A percentile compares a stretch with the other conserved stretches of the same genome.
Conservation (phyloP, 106 monocot genomes). For the Platanthera guangdongensis region DNA sequence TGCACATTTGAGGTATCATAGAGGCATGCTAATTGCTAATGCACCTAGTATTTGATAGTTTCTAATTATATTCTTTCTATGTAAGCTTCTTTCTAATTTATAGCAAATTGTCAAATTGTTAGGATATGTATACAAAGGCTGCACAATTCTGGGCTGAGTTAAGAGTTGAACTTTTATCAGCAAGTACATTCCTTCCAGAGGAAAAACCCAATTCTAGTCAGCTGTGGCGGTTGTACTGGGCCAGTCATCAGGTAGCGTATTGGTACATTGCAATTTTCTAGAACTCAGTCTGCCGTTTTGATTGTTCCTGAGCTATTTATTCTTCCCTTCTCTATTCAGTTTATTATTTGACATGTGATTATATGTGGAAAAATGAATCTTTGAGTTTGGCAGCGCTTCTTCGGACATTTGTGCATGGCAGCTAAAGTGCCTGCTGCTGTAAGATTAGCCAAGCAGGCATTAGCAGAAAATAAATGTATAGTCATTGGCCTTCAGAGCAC, state of each 20-base stretch:
- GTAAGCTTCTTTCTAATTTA: background rate
- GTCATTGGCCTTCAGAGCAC: constrained; percentile 99
- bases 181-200: constrained; percentile 58
- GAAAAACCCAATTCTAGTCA: constrained; percentile 69
- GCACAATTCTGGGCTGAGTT: constrained; percentile 97
- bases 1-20: background rate
- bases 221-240: constrained; percentile 95
- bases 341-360: background rate
- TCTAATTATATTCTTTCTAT: background rate
- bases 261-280: background rate
- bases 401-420: constrained; percentile 95
- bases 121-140: constrained; percentile 90
- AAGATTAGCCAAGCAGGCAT: constrained; percentile 68
- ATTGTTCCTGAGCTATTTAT: background rate
- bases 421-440: constrained; percentile 90
- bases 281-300: background rate
- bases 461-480: constrained; percentile 81
- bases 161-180: constrained; percentile 78
- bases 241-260: constrained; percentile 78
- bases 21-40: background rate
- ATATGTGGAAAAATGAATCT: background rate
- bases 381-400: constrained; percentile 70
- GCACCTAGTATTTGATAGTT: background rate
- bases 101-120: background rate
- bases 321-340: background rate